Base-by-base conservation (phyloP, 768 basidiomycete species). In the Auricularia auricula-judae region DNA sequence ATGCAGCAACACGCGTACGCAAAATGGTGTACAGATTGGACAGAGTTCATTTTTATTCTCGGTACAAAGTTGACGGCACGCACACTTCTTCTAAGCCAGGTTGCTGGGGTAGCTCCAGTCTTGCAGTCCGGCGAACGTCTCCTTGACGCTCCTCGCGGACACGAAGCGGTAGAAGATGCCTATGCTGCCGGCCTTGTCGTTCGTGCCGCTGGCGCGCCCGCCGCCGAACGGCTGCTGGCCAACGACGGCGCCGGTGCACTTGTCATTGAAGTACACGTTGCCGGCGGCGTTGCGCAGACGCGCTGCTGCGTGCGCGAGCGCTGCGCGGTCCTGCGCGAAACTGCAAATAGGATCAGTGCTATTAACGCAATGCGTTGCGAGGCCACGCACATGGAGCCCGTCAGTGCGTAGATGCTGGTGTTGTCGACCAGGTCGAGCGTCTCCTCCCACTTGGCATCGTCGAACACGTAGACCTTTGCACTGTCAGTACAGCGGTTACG, bases 161-260 rank as follows among this genome's bases (percentile, higher is more conserved):
- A 96, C 85, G 75, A 94, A 93, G 64, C 95, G 81, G 75, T 85
- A 86, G 76, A 84, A 87, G 71, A 88, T 83, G 61, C 75, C 79
- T 66, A 91, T 84, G 67, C 90, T 92, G 29, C 90, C 97, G 1
- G 95, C 93, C 78, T 98, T 99, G 76, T 98, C 97, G 79, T 98
- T 98, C 67, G 96, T 99, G 35, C 97, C 96, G 72, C 89, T 92
- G 36, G 82, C 90, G 43, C 95, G 85, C 2, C 86, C 91, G 36
- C 97, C 97, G 60, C 97, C 97, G 72, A 99, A 99, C 11, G 97
- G 96, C 76, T 99, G 95, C 74, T 98, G 95, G 8, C 94, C 96
- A 42, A 98, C 93, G 61, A 92, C 91, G n/a, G 93, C 94, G 36
- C 93, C 93, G 1, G 96, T 99, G 76, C 93, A 98, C 75, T 96